Conservation (phyloP, 2,329 filamentous ascomycete genomes). For the Exophiala sp. region DNA sequence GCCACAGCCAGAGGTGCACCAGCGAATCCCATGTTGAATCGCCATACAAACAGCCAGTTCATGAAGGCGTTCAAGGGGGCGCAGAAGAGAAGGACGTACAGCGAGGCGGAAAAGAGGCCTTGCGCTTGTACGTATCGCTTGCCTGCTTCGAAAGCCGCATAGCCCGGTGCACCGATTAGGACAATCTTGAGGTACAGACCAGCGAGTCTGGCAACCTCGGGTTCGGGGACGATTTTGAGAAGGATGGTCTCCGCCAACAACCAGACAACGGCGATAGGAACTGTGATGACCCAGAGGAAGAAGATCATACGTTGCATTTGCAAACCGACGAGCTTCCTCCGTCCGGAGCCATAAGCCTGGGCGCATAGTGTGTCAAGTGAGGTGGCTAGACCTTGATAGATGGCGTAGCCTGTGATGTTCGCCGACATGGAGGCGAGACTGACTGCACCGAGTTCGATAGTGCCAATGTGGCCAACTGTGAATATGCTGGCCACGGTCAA, state of each 20-base stretch:
- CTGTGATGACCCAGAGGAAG: conserved; percentile 68
- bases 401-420: conserved; percentile 72
- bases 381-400: conserved; percentile 73
- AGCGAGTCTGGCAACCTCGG: conserved; percentile 66
- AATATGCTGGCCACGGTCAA: conserved; percentile 80
- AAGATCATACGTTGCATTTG: conserved; percentile 78
- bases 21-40: conserved; percentile 64
- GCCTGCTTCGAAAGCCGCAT: conserved; percentile 70
- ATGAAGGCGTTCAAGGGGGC: conserved; percentile 76
- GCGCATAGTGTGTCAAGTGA: conserved; percentile 88
- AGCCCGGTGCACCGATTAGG: conserved; percentile 68
- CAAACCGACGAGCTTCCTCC: conserved; percentile 80
- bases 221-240: conserved; percentile 65
- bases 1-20: conserved; percentile 76
- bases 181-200: conserved; percentile 70
- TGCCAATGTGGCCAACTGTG: conserved; percentile 71
- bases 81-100: conserved; percentile 78
- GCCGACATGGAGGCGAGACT: conserved; percentile 73
- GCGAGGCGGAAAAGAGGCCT: conserved; percentile 76
- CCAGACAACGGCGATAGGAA: conserved; percentile 73
- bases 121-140: conserved; percentile 90
- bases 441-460: conserved; percentile 64
- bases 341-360: conserved; percentile 89
- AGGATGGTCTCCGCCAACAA: conserved; percentile 64
- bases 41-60: conserved; percentile 79